Base-by-base conservation (phyloP, 208 protist genomes). In the Wallacemonas collosoma region DNA sequence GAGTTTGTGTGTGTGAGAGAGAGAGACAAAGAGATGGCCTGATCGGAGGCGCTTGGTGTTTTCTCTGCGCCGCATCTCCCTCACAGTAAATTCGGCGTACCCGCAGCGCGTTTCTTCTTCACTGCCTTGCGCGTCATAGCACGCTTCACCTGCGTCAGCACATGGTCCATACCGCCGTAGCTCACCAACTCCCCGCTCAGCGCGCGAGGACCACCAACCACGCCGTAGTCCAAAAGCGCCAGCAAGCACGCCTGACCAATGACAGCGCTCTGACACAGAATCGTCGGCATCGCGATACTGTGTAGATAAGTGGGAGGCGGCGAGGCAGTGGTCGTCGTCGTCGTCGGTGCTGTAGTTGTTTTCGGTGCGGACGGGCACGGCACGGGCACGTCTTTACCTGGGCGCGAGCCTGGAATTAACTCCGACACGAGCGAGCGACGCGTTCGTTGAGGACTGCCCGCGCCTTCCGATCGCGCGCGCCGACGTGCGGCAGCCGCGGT, bases 141-240 rank as follows among this genome's bases (percentile, higher is more conserved):
- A 2, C 80, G 80, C 79, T 90, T 96, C 53, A 90, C 80, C 73
- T 93, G 89, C 2, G 73, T 66, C 61, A 96, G 74, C 26, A 87
- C 77, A 3, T 79, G 75, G 35, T 82, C 81, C 80, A 93, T 86
- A 8, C 86, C 91, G 17, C 89, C 87, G 58, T 89, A 87, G 12
- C 62, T 60, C 26, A 38, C 67, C 40, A 94, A 76, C 66, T 85
- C 80, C 1, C 45, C 70, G 17, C 38, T 50, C 75, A 65, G 65
- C n/a, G 85, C 88, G 0, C 36, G 60, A 36, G 72, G 66, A 5
- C 72, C 65, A 3, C 70, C 71, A 14, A 91, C 82, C 8, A 71
- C 71, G 54, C 91, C 93, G 79, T 96, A 96, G 72, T 96, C 89
- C 14, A 87, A 73, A 75, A 96, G 72, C 38, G 91, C 81, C 54